Percentiles rank a stretch among this genome's conserved stretches.
Conservation (phyloP, 2,329 filamentous ascomycete species). For the Raffaelea ambrosiae region DNA sequence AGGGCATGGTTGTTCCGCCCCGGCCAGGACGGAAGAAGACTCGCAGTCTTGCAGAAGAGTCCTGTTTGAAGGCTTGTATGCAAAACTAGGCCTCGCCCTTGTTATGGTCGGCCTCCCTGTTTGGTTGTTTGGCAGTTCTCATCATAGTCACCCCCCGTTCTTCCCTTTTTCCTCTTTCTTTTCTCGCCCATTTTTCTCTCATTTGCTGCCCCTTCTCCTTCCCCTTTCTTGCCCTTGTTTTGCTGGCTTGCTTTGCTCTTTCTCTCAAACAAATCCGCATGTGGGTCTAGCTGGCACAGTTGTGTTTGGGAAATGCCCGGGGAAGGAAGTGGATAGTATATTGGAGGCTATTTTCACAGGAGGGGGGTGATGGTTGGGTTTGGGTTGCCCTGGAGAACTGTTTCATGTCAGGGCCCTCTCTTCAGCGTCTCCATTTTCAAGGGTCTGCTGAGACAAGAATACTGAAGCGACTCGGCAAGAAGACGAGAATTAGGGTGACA, state of each 20-base stretch:
- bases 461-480: background rate
- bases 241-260: background rate
- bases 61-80: too few relatives aligned
- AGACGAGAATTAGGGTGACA: too few relatives aligned
- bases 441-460: background rate
- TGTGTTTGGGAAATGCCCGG: conserved; percentile 9
- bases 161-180: too few relatives aligned
- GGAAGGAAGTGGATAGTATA: background rate
- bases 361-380: background rate
- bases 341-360: background rate
- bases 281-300: conserved; percentile 11
- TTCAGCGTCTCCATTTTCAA: background rate
- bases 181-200: background rate
- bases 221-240: too few relatives aligned
- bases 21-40: too few relatives aligned
- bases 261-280: conserved; percentile 7
- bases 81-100: too few relatives aligned
- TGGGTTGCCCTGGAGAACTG: conserved; percentile 3
- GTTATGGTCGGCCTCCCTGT: too few relatives aligned
- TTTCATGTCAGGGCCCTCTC: conserved; percentile 3
- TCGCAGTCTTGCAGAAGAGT: too few relatives aligned
- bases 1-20: too few relatives aligned
- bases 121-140: too few relatives aligned
- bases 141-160: too few relatives aligned
- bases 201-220: too few relatives aligned